Percentiles rank a stretch among this genome's conserved stretches.
phyloP scores from a whole-genome alignment of 345 rosid species.

The Anacardium occidentale region DNA sequence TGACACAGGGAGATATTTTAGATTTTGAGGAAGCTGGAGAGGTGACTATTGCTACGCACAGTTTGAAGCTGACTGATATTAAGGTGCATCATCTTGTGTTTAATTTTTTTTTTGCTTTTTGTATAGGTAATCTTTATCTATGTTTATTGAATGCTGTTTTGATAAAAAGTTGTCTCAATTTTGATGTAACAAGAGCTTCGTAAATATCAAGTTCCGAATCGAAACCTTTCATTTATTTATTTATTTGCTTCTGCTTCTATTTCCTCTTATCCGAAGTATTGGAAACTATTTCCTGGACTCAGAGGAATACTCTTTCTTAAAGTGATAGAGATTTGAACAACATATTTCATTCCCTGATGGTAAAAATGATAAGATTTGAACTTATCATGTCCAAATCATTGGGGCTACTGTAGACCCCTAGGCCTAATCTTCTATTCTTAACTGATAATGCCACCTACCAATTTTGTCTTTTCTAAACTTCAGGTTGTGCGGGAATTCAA shows the following conservation, averaged over 20 bases:
- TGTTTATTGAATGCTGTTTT: background rate
- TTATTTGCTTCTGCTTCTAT: background rate
- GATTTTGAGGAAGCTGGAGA: constrained; percentile 74
- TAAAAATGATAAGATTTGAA: background rate
- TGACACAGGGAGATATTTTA: constrained; percentile 83
- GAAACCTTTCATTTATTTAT: background rate
- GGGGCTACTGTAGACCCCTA: background rate
- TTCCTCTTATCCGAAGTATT: constrained; percentile 7
- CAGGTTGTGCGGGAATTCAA: constrained; percentile 86
- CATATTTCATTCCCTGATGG: background rate
- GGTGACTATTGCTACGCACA: constrained; percentile 50
- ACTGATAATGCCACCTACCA: constrained; percentile 2
- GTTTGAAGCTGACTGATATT: constrained; percentile 43
- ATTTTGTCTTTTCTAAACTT: background rate
- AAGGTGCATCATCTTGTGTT: constrained; percentile 50
- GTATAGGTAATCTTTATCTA: background rate
- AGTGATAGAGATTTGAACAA: background rate
- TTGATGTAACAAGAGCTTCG: background rate
- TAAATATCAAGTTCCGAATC: background rate
- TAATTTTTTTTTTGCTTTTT: background rate
- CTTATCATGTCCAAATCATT: background rate
- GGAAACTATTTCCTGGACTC: background rate
- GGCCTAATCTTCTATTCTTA: background rate
- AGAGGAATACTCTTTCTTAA: background rate
- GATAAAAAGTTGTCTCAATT: background rate